Evolutionary conservation across 352 stramenopile genomes (phyloP).

Genomic region (Pythium graminicola): DNA sequence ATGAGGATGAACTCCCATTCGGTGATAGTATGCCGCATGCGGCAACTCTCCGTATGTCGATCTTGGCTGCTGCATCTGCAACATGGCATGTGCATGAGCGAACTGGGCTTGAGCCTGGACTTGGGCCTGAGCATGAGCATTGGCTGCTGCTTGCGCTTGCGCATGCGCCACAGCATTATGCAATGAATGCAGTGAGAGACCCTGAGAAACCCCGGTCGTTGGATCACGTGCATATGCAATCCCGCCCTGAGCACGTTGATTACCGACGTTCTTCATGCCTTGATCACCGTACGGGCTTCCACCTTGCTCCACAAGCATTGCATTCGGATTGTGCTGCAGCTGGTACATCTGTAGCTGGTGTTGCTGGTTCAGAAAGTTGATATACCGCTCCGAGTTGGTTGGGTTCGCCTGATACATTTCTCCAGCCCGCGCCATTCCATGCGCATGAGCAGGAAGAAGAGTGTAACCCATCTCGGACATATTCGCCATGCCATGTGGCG

Average conservation of each 20-base stretch:
- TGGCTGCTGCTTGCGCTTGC: constrained; percentile 14
- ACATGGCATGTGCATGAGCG: constrained; percentile 27
- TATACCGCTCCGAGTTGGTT: constrained; percentile 67
- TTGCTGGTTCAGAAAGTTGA: constrained; percentile 82
- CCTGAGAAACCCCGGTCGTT: constrained; percentile 29
- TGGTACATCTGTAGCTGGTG: constrained; percentile 85
- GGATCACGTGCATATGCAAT: constrained; percentile 21
- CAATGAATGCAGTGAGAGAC: constrained; percentile 49
- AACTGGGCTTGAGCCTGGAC: constrained; percentile 40
- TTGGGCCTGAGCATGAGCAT: constrained; percentile 30
- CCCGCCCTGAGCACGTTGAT: not conserved
- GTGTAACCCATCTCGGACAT: constrained; percentile 21
- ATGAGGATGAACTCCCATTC: constrained; percentile 33
- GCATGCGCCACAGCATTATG: constrained; percentile 36
- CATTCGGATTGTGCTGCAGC: constrained; percentile 58
- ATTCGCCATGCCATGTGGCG: constrained; percentile 1
- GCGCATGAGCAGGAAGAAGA: constrained; percentile 30
- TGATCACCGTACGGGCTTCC: constrained; percentile 47
- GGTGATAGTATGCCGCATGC: constrained; percentile 48
- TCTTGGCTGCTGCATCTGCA: constrained; percentile 47
- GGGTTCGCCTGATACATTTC: constrained; percentile 33
- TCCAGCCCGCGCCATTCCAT: constrained; percentile 22
- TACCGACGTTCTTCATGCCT: constrained; percentile 28
- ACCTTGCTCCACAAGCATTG: constrained; percentile 25
- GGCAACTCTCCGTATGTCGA: constrained; percentile 39